These are phyloP conservation scores for Nemania sp. DNA, from an alignment of 2,329 filamentous ascomycete genomes.

Conservation along the genomic window DNA sequence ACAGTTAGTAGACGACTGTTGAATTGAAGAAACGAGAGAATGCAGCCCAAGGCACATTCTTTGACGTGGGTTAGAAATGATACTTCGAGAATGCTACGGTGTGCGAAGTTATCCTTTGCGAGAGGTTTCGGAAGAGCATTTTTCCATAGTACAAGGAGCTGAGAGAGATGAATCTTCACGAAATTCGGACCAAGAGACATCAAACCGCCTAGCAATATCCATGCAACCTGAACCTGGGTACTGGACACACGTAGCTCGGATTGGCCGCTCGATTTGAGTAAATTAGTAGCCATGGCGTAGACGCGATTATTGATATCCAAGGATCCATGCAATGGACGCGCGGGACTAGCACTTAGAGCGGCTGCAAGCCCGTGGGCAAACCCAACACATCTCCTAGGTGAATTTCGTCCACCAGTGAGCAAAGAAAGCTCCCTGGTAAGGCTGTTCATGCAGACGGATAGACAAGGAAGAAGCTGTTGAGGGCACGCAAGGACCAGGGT, in stretches of 20 bases:
- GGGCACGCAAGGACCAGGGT: slow-evolving; percentile 88
- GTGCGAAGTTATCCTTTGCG: slow-evolving; percentile 86
- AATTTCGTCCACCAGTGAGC: slow-evolving; percentile 73
- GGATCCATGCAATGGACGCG: slow-evolving; percentile 89
- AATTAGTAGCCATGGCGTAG: slow-evolving; percentile 84
- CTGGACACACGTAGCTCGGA: slow-evolving; percentile 89
- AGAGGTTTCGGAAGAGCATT: slow-evolving; percentile 93
- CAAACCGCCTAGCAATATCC: slow-evolving; percentile 93
- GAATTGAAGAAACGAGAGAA: slow-evolving; percentile 89
- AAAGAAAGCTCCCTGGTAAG: slow-evolving; percentile 83
- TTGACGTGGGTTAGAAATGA: slow-evolving; percentile 93
- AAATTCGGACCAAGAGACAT: slow-evolving; percentile 98
- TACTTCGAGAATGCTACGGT: slow-evolving; percentile 82
- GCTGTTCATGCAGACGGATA: slow-evolving; percentile 97
- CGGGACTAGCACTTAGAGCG: slow-evolving; percentile 83
- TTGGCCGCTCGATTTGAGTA: slow-evolving; percentile 89
- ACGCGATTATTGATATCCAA: slow-evolving; percentile 94
- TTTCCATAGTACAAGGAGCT: slow-evolving; percentile 92
- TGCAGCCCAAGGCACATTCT: slow-evolving; percentile 89
- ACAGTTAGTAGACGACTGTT: slow-evolving; percentile 90
- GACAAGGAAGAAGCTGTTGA: slow-evolving; percentile 84
- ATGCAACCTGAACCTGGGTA: slow-evolving; percentile 95
- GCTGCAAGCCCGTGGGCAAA: slow-evolving; percentile 91
- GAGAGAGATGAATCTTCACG: slow-evolving; percentile 96
- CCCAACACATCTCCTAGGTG: slow-evolving; percentile 81